Base-by-base conservation (phyloP, 306 rosid genomes). In the Begonia peltatifolia region DNA sequence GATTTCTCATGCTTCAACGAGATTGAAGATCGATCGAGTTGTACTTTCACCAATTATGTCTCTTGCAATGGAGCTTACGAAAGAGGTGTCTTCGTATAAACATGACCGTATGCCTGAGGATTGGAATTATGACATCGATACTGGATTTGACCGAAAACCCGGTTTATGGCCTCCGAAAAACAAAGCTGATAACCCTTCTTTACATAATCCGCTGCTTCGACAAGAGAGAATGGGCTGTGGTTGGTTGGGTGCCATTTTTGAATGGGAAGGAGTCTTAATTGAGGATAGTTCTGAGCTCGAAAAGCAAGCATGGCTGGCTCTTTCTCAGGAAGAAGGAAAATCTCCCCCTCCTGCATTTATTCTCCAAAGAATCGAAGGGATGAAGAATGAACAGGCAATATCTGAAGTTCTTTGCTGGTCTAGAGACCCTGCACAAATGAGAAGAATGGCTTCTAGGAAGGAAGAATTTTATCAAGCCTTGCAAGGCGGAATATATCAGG, bases 331-430 rank as follows among this genome's bases (percentile, higher is more conserved):
- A 77, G 99, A 90, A 69, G 95, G 94, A 10, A 83, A 80, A 61
- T 66, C 94, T 30, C 76, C 92, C 42, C 99, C 96, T 14, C 92
- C 74, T 0, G 68, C 87, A 3, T 90, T 90, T 42, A 48, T 71
- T 9, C 90, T 90, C 15, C 84, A 73, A 76, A 83, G 94, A 65
- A 65, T 90, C 17, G 88, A 83, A 62, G 99, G 99, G 16, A 90
- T 90, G 99, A 90, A 90, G 84, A 86, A 77, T 44, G 99, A 90
- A 41, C 99, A 90, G 43, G 96, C 88, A 0, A 83, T 86, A 57
- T 90, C 94, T 3, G 96, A 90, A 56, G 99, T 90, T 51, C 73
- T 90, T n/a, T 90, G 99, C 76, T 90, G 99, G 99, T 79, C 94
- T 2, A 76, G 99, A 73, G 96, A 90, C 63, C 83, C 83, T 3